Conservation (phyloP, 768 basidiomycete genomes). For the Suillus subaureus region DNA sequence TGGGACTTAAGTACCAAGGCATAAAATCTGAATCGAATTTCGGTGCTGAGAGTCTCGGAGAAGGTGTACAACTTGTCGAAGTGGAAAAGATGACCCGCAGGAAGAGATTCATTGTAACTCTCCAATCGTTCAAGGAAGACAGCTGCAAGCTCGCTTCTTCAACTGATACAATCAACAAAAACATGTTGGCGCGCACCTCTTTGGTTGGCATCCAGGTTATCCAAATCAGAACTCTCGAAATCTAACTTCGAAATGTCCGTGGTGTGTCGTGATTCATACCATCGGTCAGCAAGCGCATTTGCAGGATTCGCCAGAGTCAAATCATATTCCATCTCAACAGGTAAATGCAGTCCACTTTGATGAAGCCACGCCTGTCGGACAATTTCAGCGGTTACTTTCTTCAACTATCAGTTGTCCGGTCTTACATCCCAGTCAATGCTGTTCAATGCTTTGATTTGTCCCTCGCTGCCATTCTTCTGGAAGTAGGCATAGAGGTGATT, state of each 20-base stretch:
- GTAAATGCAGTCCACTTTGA: conserved; percentile 53
- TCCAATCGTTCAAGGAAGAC: conserved; percentile 62
- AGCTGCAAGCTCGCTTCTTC: conserved; percentile 31
- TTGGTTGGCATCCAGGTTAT: conserved; percentile 52
- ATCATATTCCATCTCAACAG: conserved; percentile 54
- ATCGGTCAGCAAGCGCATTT: conserved; percentile 52
- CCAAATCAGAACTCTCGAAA: conserved; percentile 50
- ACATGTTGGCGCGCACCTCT: conserved; percentile 36
- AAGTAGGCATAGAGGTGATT: conserved; percentile 58
- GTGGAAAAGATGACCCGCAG: conserved; percentile 40
- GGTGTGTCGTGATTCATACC: conserved; percentile 47
- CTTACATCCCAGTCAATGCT: conserved; percentile 60
- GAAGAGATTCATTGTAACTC: conserved; percentile 39
- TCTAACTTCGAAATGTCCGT: conserved; percentile 35
- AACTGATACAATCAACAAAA: background rate
- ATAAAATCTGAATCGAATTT: conserved; percentile 56
- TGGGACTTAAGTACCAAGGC: conserved; percentile 44
- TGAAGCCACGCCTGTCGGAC: conserved; percentile 52
- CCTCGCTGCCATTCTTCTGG: conserved; percentile 39
- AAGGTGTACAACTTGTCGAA: conserved; percentile 50
- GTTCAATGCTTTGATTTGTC: conserved; percentile 51
- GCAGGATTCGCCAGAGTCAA: conserved; percentile 52
- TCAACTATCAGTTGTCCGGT: background rate
- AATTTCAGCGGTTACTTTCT: background rate
- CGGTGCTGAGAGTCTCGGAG: conserved; percentile 46